phyloP scores from a whole-genome alignment of 352 stramenopile species.

The Globisporangium cystogenes region DNA sequence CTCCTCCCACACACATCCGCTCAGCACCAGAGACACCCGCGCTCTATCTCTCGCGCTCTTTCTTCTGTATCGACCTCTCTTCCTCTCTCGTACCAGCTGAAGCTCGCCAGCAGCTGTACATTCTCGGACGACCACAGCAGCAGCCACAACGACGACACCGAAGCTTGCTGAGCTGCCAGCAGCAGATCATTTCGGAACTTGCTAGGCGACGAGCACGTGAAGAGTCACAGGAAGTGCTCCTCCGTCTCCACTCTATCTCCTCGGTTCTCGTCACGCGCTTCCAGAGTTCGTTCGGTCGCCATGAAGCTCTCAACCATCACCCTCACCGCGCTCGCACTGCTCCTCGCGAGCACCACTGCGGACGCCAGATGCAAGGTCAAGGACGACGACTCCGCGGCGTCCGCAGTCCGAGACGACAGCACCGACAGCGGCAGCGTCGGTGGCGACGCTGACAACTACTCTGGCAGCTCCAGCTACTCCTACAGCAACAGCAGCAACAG shows the following conservation, averaged over 20 bases:
- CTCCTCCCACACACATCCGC: too few species aligned
- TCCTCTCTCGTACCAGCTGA: too few species aligned
- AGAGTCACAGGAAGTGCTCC: background rate
- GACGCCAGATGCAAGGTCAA: background rate
- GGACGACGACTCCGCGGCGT: background rate
- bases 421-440: background rate
- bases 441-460: background rate
- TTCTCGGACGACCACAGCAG: too few species aligned
- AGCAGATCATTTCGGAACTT: too few species aligned
- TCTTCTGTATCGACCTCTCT: too few species aligned
- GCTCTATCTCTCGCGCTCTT: too few species aligned
- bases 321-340: background rate
- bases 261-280: too few species aligned
- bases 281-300: too few species aligned
- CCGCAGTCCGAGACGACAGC: background rate
- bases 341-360: background rate
- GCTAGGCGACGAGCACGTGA: background rate
- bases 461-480: background rate
- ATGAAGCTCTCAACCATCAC: background rate
- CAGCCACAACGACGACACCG: too few species aligned
- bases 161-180: too few species aligned
- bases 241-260: background rate
- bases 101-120: too few species aligned
- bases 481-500: background rate
- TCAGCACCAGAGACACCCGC: too few species aligned